phyloP scores from a whole-genome alignment of 495 filamentous ascomycete genomes.

The Parathielavia hyrcaniae region DNA sequence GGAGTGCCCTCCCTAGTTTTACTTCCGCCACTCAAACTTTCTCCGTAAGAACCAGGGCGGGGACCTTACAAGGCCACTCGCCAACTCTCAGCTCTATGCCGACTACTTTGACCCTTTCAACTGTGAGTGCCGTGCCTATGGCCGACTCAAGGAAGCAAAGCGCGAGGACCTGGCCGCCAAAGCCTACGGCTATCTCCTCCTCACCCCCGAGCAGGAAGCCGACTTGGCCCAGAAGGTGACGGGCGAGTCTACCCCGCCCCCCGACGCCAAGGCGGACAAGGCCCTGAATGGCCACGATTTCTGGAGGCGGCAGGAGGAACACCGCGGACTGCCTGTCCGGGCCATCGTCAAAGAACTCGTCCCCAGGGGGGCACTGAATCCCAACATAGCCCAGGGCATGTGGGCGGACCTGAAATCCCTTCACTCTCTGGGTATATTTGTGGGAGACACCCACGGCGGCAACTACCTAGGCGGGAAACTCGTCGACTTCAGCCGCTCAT shows the following conservation, averaged over 20 bases:
- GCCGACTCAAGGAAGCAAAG: constrained; percentile 14
- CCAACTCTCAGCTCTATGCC: constrained; percentile 7
- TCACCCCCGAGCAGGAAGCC: constrained; percentile 16
- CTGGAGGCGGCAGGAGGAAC: constrained; percentile 1
- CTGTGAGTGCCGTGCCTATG: constrained; percentile 21
- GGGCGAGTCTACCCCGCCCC: neutral
- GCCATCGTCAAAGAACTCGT: constrained; percentile 21
- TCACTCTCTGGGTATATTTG: constrained; percentile 17
- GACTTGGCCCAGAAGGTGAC: neutral
- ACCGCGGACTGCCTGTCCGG: constrained; percentile 11
- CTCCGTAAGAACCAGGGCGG: neutral
- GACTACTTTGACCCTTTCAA: constrained; percentile 18
- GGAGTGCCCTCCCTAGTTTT: constrained; percentile 1
- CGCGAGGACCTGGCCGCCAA: constrained; percentile 13
- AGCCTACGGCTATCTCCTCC: constrained; percentile 18
- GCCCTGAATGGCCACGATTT: constrained; percentile 3
- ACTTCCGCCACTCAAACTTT: neutral
- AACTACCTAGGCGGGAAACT: constrained; percentile 23
- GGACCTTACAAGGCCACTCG: neutral
- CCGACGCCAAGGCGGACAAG: neutral
- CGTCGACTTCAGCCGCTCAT: constrained; percentile 21
- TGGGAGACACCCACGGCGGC: constrained; percentile 11
- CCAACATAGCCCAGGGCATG: constrained; percentile 8
- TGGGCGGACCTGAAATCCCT: constrained; percentile 9
- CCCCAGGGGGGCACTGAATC: neutral